phyloP scores from a whole-genome alignment of 2,329 filamentous ascomycete genomes.

The Cordyceps tenuipes region DNA sequence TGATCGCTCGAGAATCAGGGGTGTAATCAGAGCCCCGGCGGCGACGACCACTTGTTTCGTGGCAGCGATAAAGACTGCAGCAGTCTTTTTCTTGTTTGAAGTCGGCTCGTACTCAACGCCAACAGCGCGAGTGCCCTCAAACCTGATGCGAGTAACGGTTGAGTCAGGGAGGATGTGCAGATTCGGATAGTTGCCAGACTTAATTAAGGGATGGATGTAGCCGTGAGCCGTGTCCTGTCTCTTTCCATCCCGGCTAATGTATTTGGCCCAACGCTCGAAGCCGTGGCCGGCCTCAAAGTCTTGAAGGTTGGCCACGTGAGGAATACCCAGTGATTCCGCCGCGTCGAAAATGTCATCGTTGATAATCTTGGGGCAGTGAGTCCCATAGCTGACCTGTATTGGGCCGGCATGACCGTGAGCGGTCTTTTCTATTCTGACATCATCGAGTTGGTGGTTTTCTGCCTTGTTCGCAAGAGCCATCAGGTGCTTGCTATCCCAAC shows the following conservation, averaged over 20 bases:
- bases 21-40: slow-evolving; percentile 40
- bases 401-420: slow-evolving; percentile 42
- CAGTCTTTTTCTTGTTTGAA: neutral
- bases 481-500: slow-evolving; percentile 43
- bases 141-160: slow-evolving; percentile 44
- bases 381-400: slow-evolving; percentile 41
- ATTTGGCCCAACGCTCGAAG: slow-evolving; percentile 35
- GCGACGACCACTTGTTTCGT: slow-evolving; percentile 44
- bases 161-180: slow-evolving; percentile 47
- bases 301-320: slow-evolving; percentile 40
- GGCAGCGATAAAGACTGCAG: slow-evolving; percentile 32
- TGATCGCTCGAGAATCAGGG: slow-evolving; percentile 48
- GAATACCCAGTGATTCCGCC: slow-evolving; percentile 35
- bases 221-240: slow-evolving; percentile 45
- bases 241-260: slow-evolving; percentile 37
- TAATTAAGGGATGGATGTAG: slow-evolving; percentile 44
- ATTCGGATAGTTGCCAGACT: slow-evolving; percentile 38
- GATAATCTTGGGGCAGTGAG: slow-evolving; percentile 28
- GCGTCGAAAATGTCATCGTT: slow-evolving; percentile 43
- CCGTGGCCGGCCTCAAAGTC: slow-evolving; percentile 29
- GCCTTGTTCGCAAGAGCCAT: slow-evolving; percentile 41
- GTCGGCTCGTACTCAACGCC: slow-evolving; percentile 42
- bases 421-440: slow-evolving; percentile 19
- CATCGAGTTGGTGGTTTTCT: slow-evolving; percentile 40
- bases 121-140: slow-evolving; percentile 38